Percentiles rank a stretch among this genome's conserved stretches.
phyloP scores from a whole-genome alignment of 306 rosid genomes.

The Vachellia collinsii region DNA sequence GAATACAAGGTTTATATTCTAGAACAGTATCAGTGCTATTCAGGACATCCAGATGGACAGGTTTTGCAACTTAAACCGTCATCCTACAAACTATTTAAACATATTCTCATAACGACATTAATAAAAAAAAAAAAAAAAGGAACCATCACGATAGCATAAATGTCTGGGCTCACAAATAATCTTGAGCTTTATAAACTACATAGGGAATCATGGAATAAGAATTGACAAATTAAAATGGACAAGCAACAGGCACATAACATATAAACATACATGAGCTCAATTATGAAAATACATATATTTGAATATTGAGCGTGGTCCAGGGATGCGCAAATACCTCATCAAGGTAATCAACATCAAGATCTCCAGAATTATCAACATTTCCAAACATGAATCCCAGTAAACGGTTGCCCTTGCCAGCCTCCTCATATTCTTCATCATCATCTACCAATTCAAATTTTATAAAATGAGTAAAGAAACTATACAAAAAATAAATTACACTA shows the following conservation, averaged over 20 bases:
- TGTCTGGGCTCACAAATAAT: constrained; percentile 1
- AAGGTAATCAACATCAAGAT: constrained; percentile 93
- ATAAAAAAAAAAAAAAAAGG: neutral
- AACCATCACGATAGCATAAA: neutral
- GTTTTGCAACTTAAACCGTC: constrained; percentile 9
- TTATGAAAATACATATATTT: constrained; percentile 13
- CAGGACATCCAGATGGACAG: neutral
- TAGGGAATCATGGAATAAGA: constrained; percentile 23
- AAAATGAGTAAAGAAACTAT: constrained; percentile 33
- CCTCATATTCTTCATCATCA: constrained; percentile 86
- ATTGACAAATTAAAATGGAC: neutral
- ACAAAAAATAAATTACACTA: constrained; percentile 29
- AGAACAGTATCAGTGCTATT: neutral
- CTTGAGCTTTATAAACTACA: neutral
- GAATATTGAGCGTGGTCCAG: constrained; percentile 22
- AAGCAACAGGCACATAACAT: neutral
- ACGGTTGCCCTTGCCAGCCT: constrained; percentile 70
- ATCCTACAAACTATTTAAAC: constrained; percentile 7
- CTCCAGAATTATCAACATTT: constrained; percentile 92
- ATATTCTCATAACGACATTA: neutral
- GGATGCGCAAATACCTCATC: constrained; percentile 70
- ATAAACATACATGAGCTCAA: constrained; percentile 32
- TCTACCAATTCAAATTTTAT: constrained; percentile 47
- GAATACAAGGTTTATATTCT: neutral
- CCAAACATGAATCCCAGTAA: constrained; percentile 95